These are phyloP conservation scores for Chrysanthemum makinoi DNA, from an alignment of 129 eudicot species.

Conservation along the genomic window DNA sequence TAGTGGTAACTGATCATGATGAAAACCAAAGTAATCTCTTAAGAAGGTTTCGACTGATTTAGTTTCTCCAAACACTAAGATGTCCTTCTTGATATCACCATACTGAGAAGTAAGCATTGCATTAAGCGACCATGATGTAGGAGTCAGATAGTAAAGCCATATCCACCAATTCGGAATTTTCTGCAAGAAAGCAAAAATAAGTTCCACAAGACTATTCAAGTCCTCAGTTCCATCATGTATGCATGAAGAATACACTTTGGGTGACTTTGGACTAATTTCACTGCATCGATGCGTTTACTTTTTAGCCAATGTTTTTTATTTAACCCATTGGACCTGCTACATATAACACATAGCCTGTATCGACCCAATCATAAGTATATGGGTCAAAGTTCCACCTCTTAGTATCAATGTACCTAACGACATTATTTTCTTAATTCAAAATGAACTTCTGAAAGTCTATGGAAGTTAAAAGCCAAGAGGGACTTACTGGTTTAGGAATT, in stretches of 20 bases:
- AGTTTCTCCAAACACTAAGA: slow-evolving; percentile 40
- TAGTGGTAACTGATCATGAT: slow-evolving; percentile 41
- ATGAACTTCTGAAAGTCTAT: not conserved
- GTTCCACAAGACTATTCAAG: too few species aligned
- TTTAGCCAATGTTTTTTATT: too few species aligned
- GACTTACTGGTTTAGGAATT: slow-evolving; percentile 49
- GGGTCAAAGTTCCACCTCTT: too few species aligned
- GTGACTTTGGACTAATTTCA: too few species aligned
- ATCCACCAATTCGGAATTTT: slow-evolving; percentile 69
- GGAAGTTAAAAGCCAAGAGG: not conserved
- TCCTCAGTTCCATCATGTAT: not conserved
- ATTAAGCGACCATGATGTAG: slow-evolving; percentile 61
- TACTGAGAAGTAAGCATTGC: slow-evolving; percentile 58
- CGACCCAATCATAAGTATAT: too few species aligned
- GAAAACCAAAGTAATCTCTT: slow-evolving; percentile 44
- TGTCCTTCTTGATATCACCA: slow-evolving; percentile 43
- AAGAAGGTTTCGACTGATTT: slow-evolving; percentile 37
- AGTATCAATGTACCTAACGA: too few species aligned
- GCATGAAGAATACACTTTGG: too few species aligned
- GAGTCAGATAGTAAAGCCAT: slow-evolving; percentile 51
- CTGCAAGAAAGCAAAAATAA: slow-evolving; percentile 25
- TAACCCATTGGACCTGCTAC: too few species aligned
- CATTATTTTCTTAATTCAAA: not conserved
- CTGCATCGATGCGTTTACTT: too few species aligned
- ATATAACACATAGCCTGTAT: too few species aligned